Percentiles rank a stretch among this genome's conserved stretches.
These are phyloP conservation scores for Penicillium pulvis DNA, from an alignment of 495 filamentous ascomycete species.

Conservation along the genomic window DNA sequence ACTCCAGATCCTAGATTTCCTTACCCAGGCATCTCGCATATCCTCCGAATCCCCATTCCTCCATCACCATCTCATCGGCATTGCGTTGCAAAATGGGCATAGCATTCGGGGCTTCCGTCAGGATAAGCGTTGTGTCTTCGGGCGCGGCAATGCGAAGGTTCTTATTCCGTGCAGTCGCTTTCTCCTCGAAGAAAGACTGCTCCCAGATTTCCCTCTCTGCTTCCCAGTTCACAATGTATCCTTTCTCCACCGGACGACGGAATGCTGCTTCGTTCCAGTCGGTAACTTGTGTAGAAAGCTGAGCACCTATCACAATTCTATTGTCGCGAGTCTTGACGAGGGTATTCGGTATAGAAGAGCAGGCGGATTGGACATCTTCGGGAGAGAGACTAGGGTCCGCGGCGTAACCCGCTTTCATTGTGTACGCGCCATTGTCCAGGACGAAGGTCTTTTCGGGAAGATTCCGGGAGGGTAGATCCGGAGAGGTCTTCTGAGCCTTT, in stretches of 20 bases:
- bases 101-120: slow-evolving; percentile 91
- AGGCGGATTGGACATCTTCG: slow-evolving; percentile 50
- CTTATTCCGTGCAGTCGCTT: slow-evolving; percentile 52
- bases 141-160: slow-evolving; percentile 50
- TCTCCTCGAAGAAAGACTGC: slow-evolving; percentile 78
- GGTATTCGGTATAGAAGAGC: slow-evolving; percentile 81
- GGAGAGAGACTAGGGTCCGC: slow-evolving; percentile 30
- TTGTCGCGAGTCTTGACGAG: slow-evolving; percentile 80
- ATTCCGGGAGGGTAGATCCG: slow-evolving; percentile 24
- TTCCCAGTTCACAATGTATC: slow-evolving; percentile 96
- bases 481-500: slow-evolving; percentile 25
- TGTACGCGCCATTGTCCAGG: slow-evolving; percentile 92
- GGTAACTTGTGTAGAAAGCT: slow-evolving; percentile 70
- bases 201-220: slow-evolving; percentile 96
- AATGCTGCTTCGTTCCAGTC: slow-evolving; percentile 92
- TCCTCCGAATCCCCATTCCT: slow-evolving; percentile 92
- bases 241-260: slow-evolving; percentile 90
- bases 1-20: not conserved
- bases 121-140: slow-evolving; percentile 74
- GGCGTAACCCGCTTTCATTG: slow-evolving; percentile 89
- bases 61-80: slow-evolving; percentile 95
- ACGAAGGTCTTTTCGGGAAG: slow-evolving; percentile 73
- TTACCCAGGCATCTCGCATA: slow-evolving; percentile 72
- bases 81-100: slow-evolving; percentile 79
- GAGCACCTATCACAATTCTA: slow-evolving; percentile 74